These are phyloP conservation scores for Fallopia convolvulus DNA, from an alignment of 148 eudicot species.

Conservation along the genomic window DNA sequence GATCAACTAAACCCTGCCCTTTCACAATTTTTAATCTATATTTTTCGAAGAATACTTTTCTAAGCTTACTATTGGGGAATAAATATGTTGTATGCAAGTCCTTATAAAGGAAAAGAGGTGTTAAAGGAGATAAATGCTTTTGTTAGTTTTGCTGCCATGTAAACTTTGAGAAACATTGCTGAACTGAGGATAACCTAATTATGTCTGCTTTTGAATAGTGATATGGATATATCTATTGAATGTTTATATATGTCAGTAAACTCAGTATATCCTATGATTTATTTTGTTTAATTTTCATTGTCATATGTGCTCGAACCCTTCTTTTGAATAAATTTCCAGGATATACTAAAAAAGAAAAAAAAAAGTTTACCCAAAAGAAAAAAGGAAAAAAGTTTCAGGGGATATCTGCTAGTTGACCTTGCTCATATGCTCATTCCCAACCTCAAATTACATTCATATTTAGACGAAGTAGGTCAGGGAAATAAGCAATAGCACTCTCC, in stretches of 20 bases:
- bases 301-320: background rate
- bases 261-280: background rate
- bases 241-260: background rate
- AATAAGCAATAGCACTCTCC: too few species aligned
- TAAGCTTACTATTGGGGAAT: background rate
- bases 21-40: conserved; percentile 1
- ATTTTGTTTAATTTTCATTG: background rate
- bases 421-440: too few species aligned
- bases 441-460: too few species aligned
- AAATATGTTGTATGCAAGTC: background rate
- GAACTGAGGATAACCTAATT: background rate
- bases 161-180: background rate
- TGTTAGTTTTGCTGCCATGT: background rate
- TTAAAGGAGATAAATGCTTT: background rate
- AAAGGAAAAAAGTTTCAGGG: background rate
- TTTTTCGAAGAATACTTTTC: background rate
- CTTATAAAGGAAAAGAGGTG: background rate
- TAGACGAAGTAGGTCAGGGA: too few species aligned
- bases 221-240: background rate
- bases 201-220: background rate
- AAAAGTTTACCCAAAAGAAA: too few species aligned
- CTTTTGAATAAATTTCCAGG: background rate
- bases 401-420: background rate
- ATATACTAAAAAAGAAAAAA: background rate
- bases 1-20: background rate